These are phyloP conservation scores for Euptelea pleiosperma DNA, from an alignment of 164 flowering plant species.

Conservation along the genomic window DNA sequence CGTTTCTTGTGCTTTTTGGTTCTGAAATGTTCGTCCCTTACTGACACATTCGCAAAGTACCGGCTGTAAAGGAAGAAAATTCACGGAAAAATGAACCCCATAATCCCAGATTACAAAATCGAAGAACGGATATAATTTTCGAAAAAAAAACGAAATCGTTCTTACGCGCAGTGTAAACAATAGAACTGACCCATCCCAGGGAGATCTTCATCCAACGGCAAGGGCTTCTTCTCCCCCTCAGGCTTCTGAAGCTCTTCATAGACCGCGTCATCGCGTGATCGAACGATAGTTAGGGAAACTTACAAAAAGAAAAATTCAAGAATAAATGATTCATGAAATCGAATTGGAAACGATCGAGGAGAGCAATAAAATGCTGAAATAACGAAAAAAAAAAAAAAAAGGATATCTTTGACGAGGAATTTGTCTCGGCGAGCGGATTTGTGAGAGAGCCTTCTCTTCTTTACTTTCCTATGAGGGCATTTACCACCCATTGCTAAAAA, in stretches of 20 bases:
- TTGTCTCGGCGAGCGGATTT: conserved; percentile 73
- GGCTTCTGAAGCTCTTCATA: conserved; percentile 62
- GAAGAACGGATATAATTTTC: too few relatives aligned
- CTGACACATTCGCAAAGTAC: conserved; percentile 61
- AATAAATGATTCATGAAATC: background rate
- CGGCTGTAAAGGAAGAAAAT: conserved; percentile 45
- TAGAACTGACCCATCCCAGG: conserved; percentile 98
- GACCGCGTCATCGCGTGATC: conserved; percentile 76
- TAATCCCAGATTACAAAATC: background rate
- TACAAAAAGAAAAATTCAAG: background rate
- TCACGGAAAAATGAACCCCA: background rate
- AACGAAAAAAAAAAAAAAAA: too few relatives aligned
- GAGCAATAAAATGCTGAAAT: background rate
- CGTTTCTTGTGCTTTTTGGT: conserved; percentile 87
- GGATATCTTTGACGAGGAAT: conserved; percentile 80
- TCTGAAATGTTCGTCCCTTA: conserved; percentile 88
- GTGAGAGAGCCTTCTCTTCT: conserved; percentile 86
- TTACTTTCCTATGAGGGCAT: conserved; percentile 82
- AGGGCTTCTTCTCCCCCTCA: conserved; percentile 37
- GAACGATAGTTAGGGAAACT: conserved; percentile 29
- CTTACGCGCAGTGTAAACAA: conserved; percentile 96
- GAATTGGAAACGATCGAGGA: background rate
- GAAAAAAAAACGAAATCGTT: conserved; percentile 1
- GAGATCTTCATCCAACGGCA: conserved; percentile 78
- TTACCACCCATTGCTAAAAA: conserved; percentile 75